Evolutionary conservation across 2,329 filamentous ascomycete species (phyloP).

Genomic region (Blastomyces gilchristii): DNA sequence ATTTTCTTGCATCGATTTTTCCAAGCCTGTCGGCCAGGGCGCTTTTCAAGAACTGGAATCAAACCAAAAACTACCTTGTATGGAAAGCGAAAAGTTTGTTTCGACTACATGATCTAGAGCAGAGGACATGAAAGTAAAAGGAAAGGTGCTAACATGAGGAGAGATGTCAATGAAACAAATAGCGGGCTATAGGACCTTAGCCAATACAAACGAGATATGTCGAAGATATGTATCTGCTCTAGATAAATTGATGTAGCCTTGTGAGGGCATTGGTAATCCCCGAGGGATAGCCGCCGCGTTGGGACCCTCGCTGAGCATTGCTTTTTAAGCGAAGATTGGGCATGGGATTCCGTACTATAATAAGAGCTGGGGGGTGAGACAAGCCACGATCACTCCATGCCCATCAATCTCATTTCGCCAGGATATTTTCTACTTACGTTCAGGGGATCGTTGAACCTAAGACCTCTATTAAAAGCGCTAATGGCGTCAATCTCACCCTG

Average conservation of each 20-base stretch:
- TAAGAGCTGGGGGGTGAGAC: conserved; percentile 22
- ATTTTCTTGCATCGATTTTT: not conserved
- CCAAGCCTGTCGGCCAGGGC: not conserved
- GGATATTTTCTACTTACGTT: conserved; percentile 44
- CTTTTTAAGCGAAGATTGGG: conserved; percentile 44
- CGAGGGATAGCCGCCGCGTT: too few species aligned
- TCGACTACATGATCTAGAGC: not conserved
- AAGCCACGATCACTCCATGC: conserved; percentile 1
- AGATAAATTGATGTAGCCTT: not conserved
- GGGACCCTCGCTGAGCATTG: not conserved
- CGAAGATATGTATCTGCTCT: not conserved
- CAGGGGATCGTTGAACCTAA: conserved; percentile 68
- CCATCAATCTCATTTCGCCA: conserved; percentile 1
- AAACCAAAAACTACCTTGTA: not conserved
- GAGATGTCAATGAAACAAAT: not conserved
- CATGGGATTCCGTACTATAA: conserved; percentile 39
- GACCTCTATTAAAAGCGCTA: conserved; percentile 50
- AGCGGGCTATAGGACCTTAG: not conserved
- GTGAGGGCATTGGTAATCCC: not conserved
- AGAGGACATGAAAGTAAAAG: not conserved
- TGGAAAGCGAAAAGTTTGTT: not conserved
- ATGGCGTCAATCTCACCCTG: conserved; percentile 59
- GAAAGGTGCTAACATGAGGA: not conserved
- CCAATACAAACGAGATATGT: not conserved
- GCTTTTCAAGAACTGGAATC: not conserved